Percentiles rank a stretch among this genome's conserved stretches.
Evolutionary conservation across 768 basidiomycete genomes (phyloP).

Genomic region (Panus rudis): DNA sequence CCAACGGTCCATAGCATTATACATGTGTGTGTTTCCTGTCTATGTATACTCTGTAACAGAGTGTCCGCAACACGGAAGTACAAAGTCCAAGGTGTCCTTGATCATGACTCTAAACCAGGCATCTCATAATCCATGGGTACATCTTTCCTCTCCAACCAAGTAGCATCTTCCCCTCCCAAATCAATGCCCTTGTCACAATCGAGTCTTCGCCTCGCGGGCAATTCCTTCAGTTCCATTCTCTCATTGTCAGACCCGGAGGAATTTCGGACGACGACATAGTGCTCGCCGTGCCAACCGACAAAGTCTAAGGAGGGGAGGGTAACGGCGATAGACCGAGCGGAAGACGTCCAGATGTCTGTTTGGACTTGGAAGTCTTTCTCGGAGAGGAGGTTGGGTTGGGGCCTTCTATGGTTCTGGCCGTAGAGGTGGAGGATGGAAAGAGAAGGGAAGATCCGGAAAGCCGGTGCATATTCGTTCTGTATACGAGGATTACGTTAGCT

Average conservation of each 20-base stretch:
- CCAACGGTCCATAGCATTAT: too few species aligned
- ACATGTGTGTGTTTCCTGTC: too few species aligned
- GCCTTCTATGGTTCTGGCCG: conserved; percentile 38
- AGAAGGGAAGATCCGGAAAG: conserved; percentile 39
- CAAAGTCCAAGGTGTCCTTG: too few species aligned
- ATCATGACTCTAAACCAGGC: conserved; percentile 37
- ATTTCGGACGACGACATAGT: conserved; percentile 54
- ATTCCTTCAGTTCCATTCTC: conserved; percentile 46
- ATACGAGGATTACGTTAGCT: not conserved
- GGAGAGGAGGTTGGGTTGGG: conserved; percentile 48
- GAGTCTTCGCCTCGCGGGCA: conserved; percentile 47
- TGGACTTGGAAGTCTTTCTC: conserved; percentile 54
- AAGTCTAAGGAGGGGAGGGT: conserved; percentile 51
- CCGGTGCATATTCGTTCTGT: conserved; percentile 47
- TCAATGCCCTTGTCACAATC: conserved; percentile 65
- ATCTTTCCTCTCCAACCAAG: conserved; percentile 66
- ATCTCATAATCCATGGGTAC: conserved; percentile 73
- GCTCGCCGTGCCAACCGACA: conserved; percentile 68
- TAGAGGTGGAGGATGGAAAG: conserved; percentile 59
- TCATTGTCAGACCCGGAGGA: conserved; percentile 2
- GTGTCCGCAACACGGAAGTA: too few species aligned
- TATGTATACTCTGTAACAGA: too few species aligned
- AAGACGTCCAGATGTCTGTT: conserved; percentile 48
- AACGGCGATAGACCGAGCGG: conserved; percentile 43
- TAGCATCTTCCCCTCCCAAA: conserved; percentile 52